phyloP scores from a whole-genome alignment of 352 stramenopile species.

The Halophytophthora polymorphica region DNA sequence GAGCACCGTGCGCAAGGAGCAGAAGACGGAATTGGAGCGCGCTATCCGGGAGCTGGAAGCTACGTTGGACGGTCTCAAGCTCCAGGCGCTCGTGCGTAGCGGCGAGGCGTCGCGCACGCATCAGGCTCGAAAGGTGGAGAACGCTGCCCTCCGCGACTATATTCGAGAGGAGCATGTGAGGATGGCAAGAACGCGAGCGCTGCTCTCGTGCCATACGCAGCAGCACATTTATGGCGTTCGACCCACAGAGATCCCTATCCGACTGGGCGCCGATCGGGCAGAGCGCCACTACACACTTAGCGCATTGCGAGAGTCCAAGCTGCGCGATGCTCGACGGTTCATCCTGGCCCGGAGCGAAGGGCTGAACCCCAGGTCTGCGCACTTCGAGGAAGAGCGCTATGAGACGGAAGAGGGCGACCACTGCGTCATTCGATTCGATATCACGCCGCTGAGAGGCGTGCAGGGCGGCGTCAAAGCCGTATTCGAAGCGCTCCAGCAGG shows the following conservation, averaged over 20 bases:
- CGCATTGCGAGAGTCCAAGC: conserved; percentile 22
- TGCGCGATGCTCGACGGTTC: conserved; percentile 26
- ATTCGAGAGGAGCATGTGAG: conserved; percentile 23
- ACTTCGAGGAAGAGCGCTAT: conserved; percentile 37
- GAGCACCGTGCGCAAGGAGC: conserved; percentile 22
- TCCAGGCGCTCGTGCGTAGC: conserved; percentile 12
- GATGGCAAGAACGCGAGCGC: conserved; percentile 16
- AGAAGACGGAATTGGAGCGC: conserved; percentile 16
- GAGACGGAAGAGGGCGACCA: conserved; percentile 35
- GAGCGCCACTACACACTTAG: conserved; percentile 26
- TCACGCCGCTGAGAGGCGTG: conserved; percentile 29
- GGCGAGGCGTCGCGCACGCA: conserved; percentile 8
- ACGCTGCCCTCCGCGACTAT: conserved; percentile 16
- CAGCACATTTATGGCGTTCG: conserved; percentile 20
- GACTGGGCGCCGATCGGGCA: conserved; percentile 16
- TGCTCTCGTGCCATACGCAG: conserved; percentile 18
- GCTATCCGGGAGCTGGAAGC: conserved; percentile 12
- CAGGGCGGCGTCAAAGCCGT: conserved; percentile 28
- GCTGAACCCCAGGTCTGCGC: conserved; percentile 25
- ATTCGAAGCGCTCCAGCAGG: conserved; percentile 36
- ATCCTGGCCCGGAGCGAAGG: conserved; percentile 24
- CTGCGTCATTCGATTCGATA: conserved; percentile 41
- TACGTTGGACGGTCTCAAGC: conserved; percentile 24
- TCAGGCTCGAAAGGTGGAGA: conserved; percentile 4
- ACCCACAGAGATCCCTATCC: conserved; percentile 27